Percentiles rank a stretch among this genome's conserved stretches.
phyloP scores from a whole-genome alignment of 2,329 filamentous ascomycete species.

The Trichoderma koningiopsis region DNA sequence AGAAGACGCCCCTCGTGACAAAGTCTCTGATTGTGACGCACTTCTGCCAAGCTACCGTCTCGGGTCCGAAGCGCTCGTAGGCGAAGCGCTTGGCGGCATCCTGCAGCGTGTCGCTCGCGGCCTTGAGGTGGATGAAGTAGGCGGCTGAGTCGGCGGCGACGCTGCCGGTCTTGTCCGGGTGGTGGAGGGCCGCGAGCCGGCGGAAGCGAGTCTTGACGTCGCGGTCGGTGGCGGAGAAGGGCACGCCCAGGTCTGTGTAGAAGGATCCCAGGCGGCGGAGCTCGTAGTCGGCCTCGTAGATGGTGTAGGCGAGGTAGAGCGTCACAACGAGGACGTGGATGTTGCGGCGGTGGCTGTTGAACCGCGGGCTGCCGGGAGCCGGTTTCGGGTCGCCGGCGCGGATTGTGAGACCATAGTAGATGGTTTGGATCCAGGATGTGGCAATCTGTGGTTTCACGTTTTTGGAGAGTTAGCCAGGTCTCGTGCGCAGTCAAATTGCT shows the following conservation, averaged over 20 bases:
- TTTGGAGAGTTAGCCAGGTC: conserved; percentile 27
- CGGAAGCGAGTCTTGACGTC: conserved; percentile 85
- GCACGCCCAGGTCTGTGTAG: conserved; percentile 75
- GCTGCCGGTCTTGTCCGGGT: conserved; percentile 78
- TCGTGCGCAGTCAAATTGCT: not conserved
- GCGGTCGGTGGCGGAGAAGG: conserved; percentile 68
- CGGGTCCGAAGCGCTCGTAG: conserved; percentile 85
- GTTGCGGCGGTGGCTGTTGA: conserved; percentile 72
- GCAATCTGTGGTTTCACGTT: conserved; percentile 59
- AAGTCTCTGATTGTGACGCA: conserved; percentile 73
- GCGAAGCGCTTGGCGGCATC: conserved; percentile 78
- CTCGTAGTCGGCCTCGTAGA: conserved; percentile 88
- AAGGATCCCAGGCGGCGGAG: conserved; percentile 72
- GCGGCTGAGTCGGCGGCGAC: conserved; percentile 38
- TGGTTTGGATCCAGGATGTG: conserved; percentile 73
- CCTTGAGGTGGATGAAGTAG: conserved; percentile 79
- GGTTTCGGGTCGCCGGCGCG: conserved; percentile 85
- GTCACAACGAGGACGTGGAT: conserved; percentile 84
- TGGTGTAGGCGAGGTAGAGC: conserved; percentile 84
- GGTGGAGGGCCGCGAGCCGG: conserved; percentile 68
- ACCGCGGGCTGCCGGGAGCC: conserved; percentile 67
- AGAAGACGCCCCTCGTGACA: conserved; percentile 65
- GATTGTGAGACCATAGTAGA: conserved; percentile 87
- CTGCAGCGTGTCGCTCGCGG: conserved; percentile 79
- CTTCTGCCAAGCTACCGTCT: conserved; percentile 65